These are phyloP conservation scores for Candolleomyces eurysporus DNA, from an alignment of 768 basidiomycete genomes.

Conservation along the genomic window DNA sequence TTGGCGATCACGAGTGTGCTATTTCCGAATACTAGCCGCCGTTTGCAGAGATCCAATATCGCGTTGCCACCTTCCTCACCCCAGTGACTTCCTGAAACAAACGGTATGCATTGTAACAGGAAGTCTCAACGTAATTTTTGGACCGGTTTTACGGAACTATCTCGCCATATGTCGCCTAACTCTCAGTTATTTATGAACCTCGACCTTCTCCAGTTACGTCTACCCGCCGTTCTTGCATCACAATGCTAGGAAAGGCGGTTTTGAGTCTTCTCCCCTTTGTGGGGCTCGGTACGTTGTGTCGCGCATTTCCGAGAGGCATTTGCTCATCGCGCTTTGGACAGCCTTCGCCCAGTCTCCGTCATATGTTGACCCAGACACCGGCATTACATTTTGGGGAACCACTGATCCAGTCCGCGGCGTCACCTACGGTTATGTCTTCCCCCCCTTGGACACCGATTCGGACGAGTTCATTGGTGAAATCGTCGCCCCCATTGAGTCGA, in stretches of 20 bases:
- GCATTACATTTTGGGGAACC: conserved; percentile 50
- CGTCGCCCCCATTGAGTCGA: conserved; percentile 49
- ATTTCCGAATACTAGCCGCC: conserved; percentile 6
- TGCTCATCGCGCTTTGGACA: not conserved
- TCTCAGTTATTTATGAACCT: conserved; percentile 16
- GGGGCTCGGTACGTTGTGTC: conserved; percentile 34
- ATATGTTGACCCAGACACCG: conserved; percentile 53
- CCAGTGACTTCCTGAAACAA: not conserved
- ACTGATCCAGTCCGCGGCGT: conserved; percentile 42
- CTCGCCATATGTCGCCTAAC: conserved; percentile 9
- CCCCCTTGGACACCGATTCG: conserved; percentile 39
- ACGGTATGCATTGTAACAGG: not conserved
- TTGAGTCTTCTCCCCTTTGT: conserved; percentile 38
- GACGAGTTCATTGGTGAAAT: conserved; percentile 65
- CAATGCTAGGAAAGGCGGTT: conserved; percentile 32
- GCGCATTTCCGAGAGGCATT: not conserved
- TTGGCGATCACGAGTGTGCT: conserved; percentile 4
- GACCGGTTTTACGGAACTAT: conserved; percentile 7
- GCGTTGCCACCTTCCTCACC: not conserved
- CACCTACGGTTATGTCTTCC: conserved; percentile 52
- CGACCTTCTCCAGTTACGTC: conserved; percentile 10
- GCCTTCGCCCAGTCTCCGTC: conserved; percentile 3
- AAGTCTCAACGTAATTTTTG: not conserved
- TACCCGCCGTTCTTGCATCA: conserved; percentile 10
- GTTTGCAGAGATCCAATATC: not conserved